These are phyloP conservation scores for Russula virescens DNA, from an alignment of 768 basidiomycete genomes.

Conservation along the genomic window DNA sequence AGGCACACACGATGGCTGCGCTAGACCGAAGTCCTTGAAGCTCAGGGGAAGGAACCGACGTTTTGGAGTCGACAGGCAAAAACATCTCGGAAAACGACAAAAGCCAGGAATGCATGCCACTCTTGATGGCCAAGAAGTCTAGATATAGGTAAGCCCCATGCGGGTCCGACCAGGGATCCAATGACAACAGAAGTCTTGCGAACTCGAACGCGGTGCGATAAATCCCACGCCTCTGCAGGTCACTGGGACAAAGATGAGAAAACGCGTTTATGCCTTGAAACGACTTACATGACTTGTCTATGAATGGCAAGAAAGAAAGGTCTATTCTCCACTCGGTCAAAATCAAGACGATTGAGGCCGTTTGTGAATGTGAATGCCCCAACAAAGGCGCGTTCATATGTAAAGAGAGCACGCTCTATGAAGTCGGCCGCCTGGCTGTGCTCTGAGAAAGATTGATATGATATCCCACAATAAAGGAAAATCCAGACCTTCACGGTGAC, in stretches of 20 bases:
- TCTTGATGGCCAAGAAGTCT: constrained; percentile 80
- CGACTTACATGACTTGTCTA: constrained; percentile 67
- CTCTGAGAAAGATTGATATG: constrained; percentile 41
- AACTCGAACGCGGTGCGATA: constrained; percentile 89
- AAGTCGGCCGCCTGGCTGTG: constrained; percentile 80
- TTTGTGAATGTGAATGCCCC: constrained; percentile 81
- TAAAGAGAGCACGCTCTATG: constrained; percentile 88
- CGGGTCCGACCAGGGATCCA: constrained; percentile 86
- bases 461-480: neutral
- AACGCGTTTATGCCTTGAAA: neutral
- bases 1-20: constrained; percentile 32
- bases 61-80: constrained; percentile 24
- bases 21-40: constrained; percentile 35
- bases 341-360: constrained; percentile 81
- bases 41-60: constrained; percentile 23
- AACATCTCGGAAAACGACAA: constrained; percentile 58
- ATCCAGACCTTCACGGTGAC: constrained; percentile 75
- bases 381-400: constrained; percentile 86
- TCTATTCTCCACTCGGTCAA: constrained; percentile 84
- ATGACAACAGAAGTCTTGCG: constrained; percentile 72
- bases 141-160: constrained; percentile 80
- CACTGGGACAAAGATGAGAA: constrained; percentile 38
- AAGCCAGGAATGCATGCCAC: constrained; percentile 76
- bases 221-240: constrained; percentile 85
- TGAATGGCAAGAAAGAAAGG: constrained; percentile 89